These are phyloP conservation scores for Nicotiana otophora DNA, from an alignment of 257 asterid genomes.

Conservation along the genomic window DNA sequence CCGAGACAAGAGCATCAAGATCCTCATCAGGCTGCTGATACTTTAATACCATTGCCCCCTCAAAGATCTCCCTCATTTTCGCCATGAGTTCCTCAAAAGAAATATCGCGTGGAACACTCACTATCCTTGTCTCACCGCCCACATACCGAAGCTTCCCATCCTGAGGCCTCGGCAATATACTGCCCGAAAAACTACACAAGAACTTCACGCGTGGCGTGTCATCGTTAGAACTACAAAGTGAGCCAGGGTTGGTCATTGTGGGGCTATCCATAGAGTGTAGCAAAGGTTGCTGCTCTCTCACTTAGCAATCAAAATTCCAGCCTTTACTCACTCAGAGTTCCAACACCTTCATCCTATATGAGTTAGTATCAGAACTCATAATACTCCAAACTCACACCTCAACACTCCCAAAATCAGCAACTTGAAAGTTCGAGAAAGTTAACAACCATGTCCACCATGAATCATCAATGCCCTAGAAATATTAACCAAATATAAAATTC, in stretches of 20 bases:
- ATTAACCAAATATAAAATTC: not conserved
- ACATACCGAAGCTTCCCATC: slow-evolving; percentile 96
- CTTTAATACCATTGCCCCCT: slow-evolving; percentile 63
- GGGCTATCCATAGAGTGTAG: slow-evolving; percentile 65
- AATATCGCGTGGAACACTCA: slow-evolving; percentile 70
- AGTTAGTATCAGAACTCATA: slow-evolving; percentile 17
- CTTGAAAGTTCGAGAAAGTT: not conserved
- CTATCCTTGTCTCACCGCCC: slow-evolving; percentile 94
- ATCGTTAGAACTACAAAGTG: slow-evolving; percentile 44
- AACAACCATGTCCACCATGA: not conserved
- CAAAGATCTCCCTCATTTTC: slow-evolving; percentile 88
- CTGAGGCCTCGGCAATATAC: slow-evolving; percentile 89
- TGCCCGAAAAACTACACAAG: slow-evolving; percentile 86
- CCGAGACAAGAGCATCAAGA: slow-evolving; percentile 96
- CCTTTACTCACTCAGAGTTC: slow-evolving; percentile 18
- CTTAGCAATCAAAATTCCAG: slow-evolving; percentile 20
- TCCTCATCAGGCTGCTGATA: slow-evolving; percentile 99
- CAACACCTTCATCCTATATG: slow-evolving; percentile 30
- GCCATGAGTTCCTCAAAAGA: slow-evolving; percentile 75
- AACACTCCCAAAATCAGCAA: slow-evolving; percentile 1
- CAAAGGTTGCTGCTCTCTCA: slow-evolving; percentile 17
- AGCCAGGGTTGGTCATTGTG: slow-evolving; percentile 28
- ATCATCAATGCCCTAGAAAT: slow-evolving; percentile 4
- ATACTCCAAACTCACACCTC: slow-evolving; percentile 6
- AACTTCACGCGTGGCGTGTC: slow-evolving; percentile 77